These are phyloP conservation scores for Plantago ovata DNA, from an alignment of 257 asterid species.

Conservation along the genomic window DNA sequence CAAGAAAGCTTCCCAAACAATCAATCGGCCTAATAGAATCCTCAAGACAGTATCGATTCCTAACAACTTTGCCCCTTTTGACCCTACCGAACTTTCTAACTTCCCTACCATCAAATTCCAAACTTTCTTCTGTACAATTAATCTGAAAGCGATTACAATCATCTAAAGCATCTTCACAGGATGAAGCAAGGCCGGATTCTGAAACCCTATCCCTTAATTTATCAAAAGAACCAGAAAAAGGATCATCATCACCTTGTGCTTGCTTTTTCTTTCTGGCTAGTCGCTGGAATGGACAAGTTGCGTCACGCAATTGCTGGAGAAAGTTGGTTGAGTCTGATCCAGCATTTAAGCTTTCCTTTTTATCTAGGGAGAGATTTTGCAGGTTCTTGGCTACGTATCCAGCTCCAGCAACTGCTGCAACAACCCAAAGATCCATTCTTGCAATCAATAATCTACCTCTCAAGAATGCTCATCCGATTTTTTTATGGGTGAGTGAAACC, in stretches of 20 bases:
- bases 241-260: not conserved
- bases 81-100: constrained; percentile 15
- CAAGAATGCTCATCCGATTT: too few relatives aligned
- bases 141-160: constrained; percentile 7
- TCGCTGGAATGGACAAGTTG: constrained; percentile 51
- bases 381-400: constrained; percentile 59
- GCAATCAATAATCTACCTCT: constrained; percentile 9
- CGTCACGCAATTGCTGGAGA: constrained; percentile 57
- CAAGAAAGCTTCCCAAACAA: constrained; percentile 26
- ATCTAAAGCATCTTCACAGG: constrained; percentile 14
- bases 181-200: constrained; percentile 20
- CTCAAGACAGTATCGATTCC: constrained; percentile 17
- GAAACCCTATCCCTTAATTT: constrained; percentile 9
- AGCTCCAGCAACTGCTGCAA: constrained; percentile 87
- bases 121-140: constrained; percentile 12
- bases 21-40: constrained; percentile 20
- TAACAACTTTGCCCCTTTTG: constrained; percentile 21
- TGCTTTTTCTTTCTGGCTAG: constrained; percentile 32
- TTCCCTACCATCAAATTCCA: constrained; percentile 24
- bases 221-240: constrained; percentile 15
- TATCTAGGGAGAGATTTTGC: constrained; percentile 42
- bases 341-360: constrained; percentile 30
- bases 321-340: constrained; percentile 43
- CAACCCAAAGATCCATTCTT: constrained; percentile 72
- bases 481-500: too few relatives aligned